Base-by-base conservation (phyloP, 179 eudicot species). In the Silene coronaria region DNA sequence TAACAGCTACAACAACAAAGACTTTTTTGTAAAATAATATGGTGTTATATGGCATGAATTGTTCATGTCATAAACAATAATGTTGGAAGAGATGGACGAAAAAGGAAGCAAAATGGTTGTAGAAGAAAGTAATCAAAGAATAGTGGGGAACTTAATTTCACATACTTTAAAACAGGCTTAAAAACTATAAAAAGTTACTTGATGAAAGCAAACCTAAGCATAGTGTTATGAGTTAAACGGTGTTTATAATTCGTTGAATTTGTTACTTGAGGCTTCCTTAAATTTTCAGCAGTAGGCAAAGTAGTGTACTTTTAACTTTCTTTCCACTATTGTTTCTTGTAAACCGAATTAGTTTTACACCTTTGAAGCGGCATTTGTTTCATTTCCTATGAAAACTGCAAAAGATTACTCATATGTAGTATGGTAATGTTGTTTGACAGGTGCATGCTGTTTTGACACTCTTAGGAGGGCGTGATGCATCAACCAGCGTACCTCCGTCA, bases 371-470 rank as follows among this genome's bases (percentile, higher is more conserved):
- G 46, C 27, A 14, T 23, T 30, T 76, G 21, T 17, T 68, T 68
- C 24, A 8, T 13, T 68, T 61, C 63, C 22, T 62, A 17, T 45
- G 71, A 26, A 67, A 45, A 36, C 13, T n/a, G 2, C 30, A 30
- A 19, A 1, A 36, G 48, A 66, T 23, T 68, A 36, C 70, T 26
- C 38, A 10, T 65, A 32, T 73, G 53, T 71, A 55, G 61, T 75
- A 26, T 62, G 8, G 55, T 66, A 13, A 57, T 79, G 66, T 63
- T 62, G 55, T 70, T 71, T 60, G 67, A 24, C 71, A 86, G 89
- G 89, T 84, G 67, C 89, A 86, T 76, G 89, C 89, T 21, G 81
- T 86, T 60, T 71, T 86, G 57, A 78, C 84, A 65, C 85, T 86
- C 23, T 78, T 86, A 83, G 89, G 87, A 77, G 84, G 87, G 48